Evolutionary conservation across 2,329 filamentous ascomycete genomes (phyloP).

Genomic region (Penicillium carneum): DNA sequence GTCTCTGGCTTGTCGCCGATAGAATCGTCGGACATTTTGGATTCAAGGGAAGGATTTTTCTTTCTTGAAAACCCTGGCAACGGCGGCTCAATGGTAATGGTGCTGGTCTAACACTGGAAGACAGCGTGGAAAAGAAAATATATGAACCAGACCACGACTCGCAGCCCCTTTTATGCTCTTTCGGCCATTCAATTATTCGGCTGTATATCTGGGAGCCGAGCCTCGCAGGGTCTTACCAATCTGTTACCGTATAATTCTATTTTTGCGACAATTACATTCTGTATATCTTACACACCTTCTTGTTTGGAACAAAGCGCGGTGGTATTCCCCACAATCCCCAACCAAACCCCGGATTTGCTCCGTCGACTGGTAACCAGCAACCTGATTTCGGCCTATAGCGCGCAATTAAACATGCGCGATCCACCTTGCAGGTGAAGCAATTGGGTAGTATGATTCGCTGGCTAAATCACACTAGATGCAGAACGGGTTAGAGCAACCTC

Average conservation of each 20-base stretch:
- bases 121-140: not conserved
- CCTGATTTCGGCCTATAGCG: not conserved
- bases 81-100: not conserved
- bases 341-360: not conserved
- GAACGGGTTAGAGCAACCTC: not conserved
- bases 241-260: no score
- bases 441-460: not conserved
- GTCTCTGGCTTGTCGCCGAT: conserved; percentile 34
- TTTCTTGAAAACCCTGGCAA: no score
- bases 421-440: no score
- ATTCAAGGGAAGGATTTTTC: not conserved
- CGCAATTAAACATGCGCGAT: not conserved
- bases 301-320: not conserved
- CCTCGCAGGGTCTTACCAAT: no score
- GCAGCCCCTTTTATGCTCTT: not conserved
- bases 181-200: not conserved
- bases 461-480: not conserved
- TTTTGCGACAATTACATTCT: no score
- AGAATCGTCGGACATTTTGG: conserved; percentile 35
- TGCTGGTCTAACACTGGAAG: not conserved
- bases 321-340: not conserved
- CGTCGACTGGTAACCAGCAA: not conserved
- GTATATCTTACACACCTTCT: not conserved
- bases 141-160: not conserved
- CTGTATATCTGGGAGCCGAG: no score